phyloP scores from a whole-genome alignment of 352 stramenopile genomes.

The Pythium apleroticum region DNA sequence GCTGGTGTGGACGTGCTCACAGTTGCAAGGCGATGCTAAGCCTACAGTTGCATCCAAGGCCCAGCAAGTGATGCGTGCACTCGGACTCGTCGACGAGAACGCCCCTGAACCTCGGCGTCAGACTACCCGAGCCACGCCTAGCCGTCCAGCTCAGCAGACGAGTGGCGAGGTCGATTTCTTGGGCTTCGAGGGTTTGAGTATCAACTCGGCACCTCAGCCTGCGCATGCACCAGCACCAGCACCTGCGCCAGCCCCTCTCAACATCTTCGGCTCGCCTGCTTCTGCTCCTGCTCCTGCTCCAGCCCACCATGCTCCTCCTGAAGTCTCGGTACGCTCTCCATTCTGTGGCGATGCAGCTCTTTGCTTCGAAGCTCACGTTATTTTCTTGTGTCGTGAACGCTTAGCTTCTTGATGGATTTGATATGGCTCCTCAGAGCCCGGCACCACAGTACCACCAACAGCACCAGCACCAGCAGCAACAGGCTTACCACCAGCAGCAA shows the following conservation, averaged over 20 bases:
- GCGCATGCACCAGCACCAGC: constrained; percentile 2
- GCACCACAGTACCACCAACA: constrained; percentile 16
- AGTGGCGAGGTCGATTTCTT: constrained; percentile 72
- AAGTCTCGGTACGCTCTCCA: constrained; percentile 57
- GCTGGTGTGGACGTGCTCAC: neutral
- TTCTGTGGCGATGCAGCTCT: neutral
- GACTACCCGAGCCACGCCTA: constrained; percentile 9
- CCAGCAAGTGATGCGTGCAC: constrained; percentile 59
- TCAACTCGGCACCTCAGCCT: constrained; percentile 31
- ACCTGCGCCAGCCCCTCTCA: constrained; percentile 14
- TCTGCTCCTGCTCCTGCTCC: constrained; percentile 12
- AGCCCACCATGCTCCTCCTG: constrained; percentile 27
- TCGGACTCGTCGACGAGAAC: constrained; percentile 64
- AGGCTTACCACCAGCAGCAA: constrained; percentile 10
- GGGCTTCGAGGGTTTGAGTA: constrained; percentile 59
- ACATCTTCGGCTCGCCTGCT: constrained; percentile 25
- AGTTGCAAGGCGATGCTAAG: constrained; percentile 76
- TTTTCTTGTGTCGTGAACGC: neutral
- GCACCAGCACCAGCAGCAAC: constrained; percentile 13
- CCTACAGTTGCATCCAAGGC: constrained; percentile 77
- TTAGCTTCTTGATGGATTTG: constrained; percentile 28
- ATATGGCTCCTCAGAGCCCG: constrained; percentile 12
- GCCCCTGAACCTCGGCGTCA: constrained; percentile 26
- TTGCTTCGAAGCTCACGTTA: neutral
- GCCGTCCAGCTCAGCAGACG: constrained; percentile 22